Evolutionary conservation across 371 early-diverging fungal genomes (phyloP).

Genomic region (Coemansia sp.): DNA sequence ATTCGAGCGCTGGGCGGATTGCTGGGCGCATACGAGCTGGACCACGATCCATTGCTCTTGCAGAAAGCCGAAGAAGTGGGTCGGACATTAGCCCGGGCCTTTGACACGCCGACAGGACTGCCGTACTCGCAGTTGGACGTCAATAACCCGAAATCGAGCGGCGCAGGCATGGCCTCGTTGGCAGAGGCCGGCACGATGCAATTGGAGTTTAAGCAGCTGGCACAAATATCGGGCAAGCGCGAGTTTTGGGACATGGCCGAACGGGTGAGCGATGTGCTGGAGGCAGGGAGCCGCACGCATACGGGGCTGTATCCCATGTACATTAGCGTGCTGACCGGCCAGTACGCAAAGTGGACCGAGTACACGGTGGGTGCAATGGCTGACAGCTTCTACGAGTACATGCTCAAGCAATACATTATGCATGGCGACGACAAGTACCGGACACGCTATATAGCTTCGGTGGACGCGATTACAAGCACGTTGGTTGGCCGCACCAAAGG

Average conservation of each 20-base stretch:
- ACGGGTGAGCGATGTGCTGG: conserved; percentile 24
- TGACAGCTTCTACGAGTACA: conserved; percentile 94
- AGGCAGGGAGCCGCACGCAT: conserved; percentile 14
- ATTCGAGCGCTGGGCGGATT: conserved; percentile 92
- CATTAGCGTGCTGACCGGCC: conserved; percentile 53
- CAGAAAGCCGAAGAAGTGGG: conserved; percentile 78
- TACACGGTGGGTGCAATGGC: conserved; percentile 78
- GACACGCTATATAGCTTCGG: conserved; percentile 68
- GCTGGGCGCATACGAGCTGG: conserved; percentile 73
- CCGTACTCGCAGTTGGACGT: conserved; percentile 55
- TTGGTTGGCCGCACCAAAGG: conserved; percentile 58
- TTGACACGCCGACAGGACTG: conserved; percentile 70
- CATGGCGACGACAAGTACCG: conserved; percentile 68
- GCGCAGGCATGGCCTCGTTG: conserved; percentile 37
- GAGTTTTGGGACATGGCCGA: conserved; percentile 30
- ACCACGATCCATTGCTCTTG: conserved; percentile 66
- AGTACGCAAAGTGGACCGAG: conserved; percentile 46
- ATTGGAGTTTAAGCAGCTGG: conserved; percentile 85
- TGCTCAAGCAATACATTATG: conserved; percentile 83
- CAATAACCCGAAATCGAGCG: neutral
- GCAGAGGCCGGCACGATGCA: conserved; percentile 89
- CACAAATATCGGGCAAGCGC: conserved; percentile 69
- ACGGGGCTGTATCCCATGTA: conserved; percentile 81
- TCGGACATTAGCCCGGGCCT: conserved; percentile 75
- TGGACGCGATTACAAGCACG: conserved; percentile 70